These are phyloP conservation scores for Fusarium dlaminii DNA, from an alignment of 2,329 filamentous ascomycete species.

Conservation along the genomic window DNA sequence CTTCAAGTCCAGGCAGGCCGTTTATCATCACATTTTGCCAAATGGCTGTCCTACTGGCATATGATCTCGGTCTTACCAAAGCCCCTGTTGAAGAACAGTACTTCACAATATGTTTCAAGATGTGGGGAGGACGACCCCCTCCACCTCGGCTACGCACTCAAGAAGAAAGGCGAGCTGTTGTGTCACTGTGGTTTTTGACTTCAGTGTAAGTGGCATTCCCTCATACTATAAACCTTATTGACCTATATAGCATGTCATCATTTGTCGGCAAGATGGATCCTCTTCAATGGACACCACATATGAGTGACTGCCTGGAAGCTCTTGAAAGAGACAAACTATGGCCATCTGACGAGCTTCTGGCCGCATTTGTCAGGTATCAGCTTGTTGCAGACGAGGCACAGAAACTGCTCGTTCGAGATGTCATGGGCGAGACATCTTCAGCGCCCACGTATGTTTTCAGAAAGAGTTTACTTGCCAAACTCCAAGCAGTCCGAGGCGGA, in stretches of 20 bases:
- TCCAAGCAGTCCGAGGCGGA: slow-evolving; percentile 41
- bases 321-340: slow-evolving; percentile 58
- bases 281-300: slow-evolving; percentile 65
- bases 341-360: slow-evolving; percentile 60
- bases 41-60: slow-evolving; percentile 54
- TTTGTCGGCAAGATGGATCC: slow-evolving; percentile 59
- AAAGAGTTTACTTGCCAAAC: slow-evolving; percentile 42
- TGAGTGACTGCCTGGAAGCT: slow-evolving; percentile 64
- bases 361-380: slow-evolving; percentile 49
- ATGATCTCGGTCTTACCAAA: slow-evolving; percentile 58
- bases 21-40: slow-evolving; percentile 56
- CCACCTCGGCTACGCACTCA: slow-evolving; percentile 52
- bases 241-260: slow-evolving; percentile 44
- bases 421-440: slow-evolving; percentile 39
- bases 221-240: background rate
- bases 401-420: slow-evolving; percentile 45
- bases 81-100: slow-evolving; percentile 49
- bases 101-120: slow-evolving; percentile 49
- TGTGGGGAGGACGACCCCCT: slow-evolving; percentile 44
- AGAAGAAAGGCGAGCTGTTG: slow-evolving; percentile 59
- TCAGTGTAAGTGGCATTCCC: slow-evolving; percentile 45
- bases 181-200: slow-evolving; percentile 57
- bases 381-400: slow-evolving; percentile 53
- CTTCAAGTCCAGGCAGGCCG: slow-evolving; percentile 51
- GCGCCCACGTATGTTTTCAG: slow-evolving; percentile 48